A percentile compares a stretch with the other conserved stretches of the same genome.
Conservation (phyloP, 176 grass and related monocot genomes). For the Panicum miliaceum region DNA sequence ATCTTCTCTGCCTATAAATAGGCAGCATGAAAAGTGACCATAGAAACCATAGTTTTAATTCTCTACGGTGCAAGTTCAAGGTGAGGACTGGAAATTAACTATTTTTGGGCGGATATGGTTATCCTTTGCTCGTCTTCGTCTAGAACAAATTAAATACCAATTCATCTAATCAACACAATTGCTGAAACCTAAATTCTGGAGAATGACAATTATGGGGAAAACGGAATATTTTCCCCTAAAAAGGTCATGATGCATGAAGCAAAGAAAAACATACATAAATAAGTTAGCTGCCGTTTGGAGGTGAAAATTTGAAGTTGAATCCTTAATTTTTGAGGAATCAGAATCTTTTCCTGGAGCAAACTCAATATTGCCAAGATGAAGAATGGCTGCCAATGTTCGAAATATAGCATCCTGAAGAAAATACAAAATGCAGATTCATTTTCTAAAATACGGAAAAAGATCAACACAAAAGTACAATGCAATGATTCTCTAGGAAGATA, state of each 20-base stretch:
- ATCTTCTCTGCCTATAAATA: conserved; percentile 31
- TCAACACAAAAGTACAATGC: not conserved
- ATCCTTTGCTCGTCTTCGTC: not conserved
- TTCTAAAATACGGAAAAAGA: conserved; percentile 13
- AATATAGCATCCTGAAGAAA: conserved; percentile 88
- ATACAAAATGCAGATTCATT: conserved; percentile 41
- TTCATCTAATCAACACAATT: not conserved
- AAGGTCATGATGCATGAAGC: not conserved
- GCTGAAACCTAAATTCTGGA: conserved; percentile 8
- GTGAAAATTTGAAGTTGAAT: conserved; percentile 80
- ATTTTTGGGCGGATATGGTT: not conserved
- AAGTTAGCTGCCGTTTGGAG: conserved; percentile 84
- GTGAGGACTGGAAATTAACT: not conserved
- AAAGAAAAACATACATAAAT: conserved; percentile 76
- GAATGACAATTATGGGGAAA: not conserved
- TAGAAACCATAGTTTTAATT: conserved; percentile 31
- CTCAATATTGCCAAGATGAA: conserved; percentile 99
- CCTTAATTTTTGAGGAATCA: conserved; percentile 91
- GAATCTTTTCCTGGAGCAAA: conserved; percentile 86
- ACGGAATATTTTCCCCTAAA: not conserved
- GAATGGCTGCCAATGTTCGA: conserved; percentile 95
- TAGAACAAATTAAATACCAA: conserved; percentile 7
- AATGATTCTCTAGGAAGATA: not conserved
- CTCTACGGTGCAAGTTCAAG: not conserved
- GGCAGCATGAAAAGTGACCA: not conserved